These are phyloP conservation scores for Penicillium sp. DNA, from an alignment of 2,329 filamentous ascomycete species.

Conservation along the genomic window DNA sequence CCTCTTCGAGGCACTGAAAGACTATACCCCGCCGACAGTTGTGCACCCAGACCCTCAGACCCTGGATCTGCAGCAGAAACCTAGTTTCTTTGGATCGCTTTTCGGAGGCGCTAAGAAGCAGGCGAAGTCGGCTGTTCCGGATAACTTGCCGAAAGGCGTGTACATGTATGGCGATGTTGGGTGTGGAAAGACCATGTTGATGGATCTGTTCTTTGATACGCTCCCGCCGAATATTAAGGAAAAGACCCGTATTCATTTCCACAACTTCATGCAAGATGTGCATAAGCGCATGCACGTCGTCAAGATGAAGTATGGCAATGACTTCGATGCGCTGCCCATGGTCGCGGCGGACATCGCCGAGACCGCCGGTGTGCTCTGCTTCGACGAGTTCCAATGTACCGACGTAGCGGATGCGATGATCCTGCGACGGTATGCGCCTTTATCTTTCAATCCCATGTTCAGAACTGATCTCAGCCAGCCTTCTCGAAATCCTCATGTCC, in stretches of 20 bases:
- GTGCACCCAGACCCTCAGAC: constrained; percentile 76
- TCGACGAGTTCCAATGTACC: constrained; percentile 98
- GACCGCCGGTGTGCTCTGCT: constrained; percentile 83
- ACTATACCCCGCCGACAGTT: constrained; percentile 74
- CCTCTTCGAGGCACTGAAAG: constrained; percentile 77
- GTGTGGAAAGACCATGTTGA: constrained; percentile 98
- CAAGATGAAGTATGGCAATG: constrained; percentile 85
- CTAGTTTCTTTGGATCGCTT: constrained; percentile 54
- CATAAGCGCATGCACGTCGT: constrained; percentile 87
- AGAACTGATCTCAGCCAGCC: constrained; percentile 46
- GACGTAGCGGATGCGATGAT: constrained; percentile 99
- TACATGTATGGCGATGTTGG: constrained; percentile 98
- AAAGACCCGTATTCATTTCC: constrained; percentile 95
- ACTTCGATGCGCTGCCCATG: constrained; percentile 87
- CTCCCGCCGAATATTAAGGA: constrained; percentile 75
- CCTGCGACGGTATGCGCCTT: constrained; percentile 64
- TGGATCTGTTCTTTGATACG: constrained; percentile 97
- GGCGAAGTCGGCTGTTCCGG: constrained; percentile 56
- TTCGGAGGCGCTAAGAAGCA: constrained; percentile 41
- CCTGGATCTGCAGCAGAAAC: constrained; percentile 56
- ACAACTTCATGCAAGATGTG: constrained; percentile 99
- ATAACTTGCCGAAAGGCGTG: constrained; percentile 79
- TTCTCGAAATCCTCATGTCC: constrained; percentile 89
- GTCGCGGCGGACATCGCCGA: constrained; percentile 93
- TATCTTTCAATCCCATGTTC: no score